phyloP scores from a whole-genome alignment of 176 grass and related monocot species.

The Musa troglodytarum region DNA sequence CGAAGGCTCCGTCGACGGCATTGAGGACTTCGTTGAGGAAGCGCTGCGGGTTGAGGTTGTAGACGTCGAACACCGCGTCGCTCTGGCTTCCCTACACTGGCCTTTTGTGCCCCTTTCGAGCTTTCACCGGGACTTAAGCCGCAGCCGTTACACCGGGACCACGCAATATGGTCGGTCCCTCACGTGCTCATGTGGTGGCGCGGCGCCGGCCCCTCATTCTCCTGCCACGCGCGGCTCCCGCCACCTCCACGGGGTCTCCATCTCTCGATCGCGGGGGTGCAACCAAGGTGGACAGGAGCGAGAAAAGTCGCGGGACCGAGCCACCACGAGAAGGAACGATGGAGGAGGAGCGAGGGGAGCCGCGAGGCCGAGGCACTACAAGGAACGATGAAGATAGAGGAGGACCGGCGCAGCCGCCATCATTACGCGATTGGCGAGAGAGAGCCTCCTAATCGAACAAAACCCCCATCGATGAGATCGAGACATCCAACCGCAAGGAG shows the following conservation, averaged over 20 bases:
- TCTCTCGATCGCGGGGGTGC: background rate
- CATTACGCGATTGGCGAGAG: conserved; percentile 35
- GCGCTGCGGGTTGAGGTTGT: conserved; percentile 32
- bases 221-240: background rate
- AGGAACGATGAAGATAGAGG: background rate
- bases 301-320: background rate
- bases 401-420: background rate
- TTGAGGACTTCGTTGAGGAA: conserved; percentile 42
- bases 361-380: no score
- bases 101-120: background rate
- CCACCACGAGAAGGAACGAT: background rate
- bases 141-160: no score
- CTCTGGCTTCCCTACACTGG: conserved; percentile 11
- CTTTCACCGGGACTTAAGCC: background rate
- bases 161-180: no score
- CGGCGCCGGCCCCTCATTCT: conserved; percentile 19
- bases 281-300: background rate
- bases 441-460: background rate
- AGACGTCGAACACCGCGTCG: conserved; percentile 19
- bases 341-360: background rate
- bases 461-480: background rate
- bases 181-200: background rate
- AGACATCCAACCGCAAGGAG: background rate
- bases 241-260: background rate
- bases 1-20: conserved; percentile 30